Evolutionary conservation across 331 rosid species (phyloP).

Genomic region (Quercus phellos): DNA sequence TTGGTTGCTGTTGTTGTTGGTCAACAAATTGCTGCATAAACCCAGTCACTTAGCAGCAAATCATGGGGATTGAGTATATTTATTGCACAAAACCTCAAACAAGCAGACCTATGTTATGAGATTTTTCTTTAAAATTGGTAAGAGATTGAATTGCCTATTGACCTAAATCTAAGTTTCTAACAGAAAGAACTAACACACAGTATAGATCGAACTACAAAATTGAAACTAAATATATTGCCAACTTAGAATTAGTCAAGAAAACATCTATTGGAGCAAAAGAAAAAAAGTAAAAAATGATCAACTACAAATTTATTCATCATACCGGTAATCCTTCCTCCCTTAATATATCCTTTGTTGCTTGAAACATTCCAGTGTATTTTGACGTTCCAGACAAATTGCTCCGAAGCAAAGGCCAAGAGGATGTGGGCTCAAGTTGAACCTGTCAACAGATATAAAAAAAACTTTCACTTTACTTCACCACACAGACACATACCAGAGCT

Average conservation of each 20-base stretch:
- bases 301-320: conserved; percentile 12
- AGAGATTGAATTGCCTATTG: neutral
- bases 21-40: neutral
- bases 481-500: conserved; percentile 19
- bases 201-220: neutral
- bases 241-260: neutral
- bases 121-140: neutral
- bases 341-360: conserved; percentile 77
- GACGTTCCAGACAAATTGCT: conserved; percentile 51
- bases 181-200: neutral
- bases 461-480: conserved; percentile 13
- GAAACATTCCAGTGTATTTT: conserved; percentile 84
- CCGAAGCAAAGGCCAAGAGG: conserved; percentile 68
- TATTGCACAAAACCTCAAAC: neutral
- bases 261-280: neutral
- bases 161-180: neutral
- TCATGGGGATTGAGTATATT: neutral
- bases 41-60: neutral
- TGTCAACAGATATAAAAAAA: conserved; percentile 20
- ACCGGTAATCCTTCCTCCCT: conserved; percentile 90
- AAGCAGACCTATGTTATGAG: neutral
- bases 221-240: neutral
- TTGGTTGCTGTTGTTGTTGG: too few species aligned
- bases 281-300: neutral
- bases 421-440: conserved; percentile 93